phyloP scores from a whole-genome alignment of 345 rosid species.

The Acer negundo region DNA sequence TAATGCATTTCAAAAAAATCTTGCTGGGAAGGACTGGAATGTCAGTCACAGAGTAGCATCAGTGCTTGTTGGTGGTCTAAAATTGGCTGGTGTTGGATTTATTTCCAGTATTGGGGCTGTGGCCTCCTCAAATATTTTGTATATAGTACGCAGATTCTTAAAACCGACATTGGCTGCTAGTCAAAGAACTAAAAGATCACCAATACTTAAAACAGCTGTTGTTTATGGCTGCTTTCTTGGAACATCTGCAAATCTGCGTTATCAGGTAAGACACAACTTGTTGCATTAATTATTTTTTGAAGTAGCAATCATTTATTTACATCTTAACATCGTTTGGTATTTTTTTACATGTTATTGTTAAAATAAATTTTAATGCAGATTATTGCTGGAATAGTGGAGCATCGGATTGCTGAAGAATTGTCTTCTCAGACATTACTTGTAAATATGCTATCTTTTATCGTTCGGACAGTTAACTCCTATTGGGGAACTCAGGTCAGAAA shows the following conservation, averaged over 20 bases:
- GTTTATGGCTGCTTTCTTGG: slow-evolving; percentile 81
- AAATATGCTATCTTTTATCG: slow-evolving; percentile 79
- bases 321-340: not conserved
- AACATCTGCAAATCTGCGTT: slow-evolving; percentile 86
- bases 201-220: slow-evolving; percentile 76
- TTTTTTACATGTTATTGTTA: not conserved
- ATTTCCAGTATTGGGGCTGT: slow-evolving; percentile 86
- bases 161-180: slow-evolving; percentile 52
- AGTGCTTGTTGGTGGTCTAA: slow-evolving; percentile 79
- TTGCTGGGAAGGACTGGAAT: slow-evolving; percentile 82
- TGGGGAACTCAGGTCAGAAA: slow-evolving; percentile 94
- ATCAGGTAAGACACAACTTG: slow-evolving; percentile 57
- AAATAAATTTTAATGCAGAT: slow-evolving; percentile 51
- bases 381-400: slow-evolving; percentile 90
- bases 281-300: slow-evolving; percentile 8
- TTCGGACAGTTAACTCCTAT: slow-evolving; percentile 79
- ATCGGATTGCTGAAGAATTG: slow-evolving; percentile 74
- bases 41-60: slow-evolving; percentile 78
- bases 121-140: slow-evolving; percentile 71
- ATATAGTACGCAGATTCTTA: slow-evolving; percentile 48
- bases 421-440: slow-evolving; percentile 77
- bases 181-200: slow-evolving; percentile 69
- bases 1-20: slow-evolving; percentile 90
- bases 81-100: slow-evolving; percentile 83
- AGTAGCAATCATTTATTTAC: not conserved